Conservation (phyloP, 306 rosid genomes). For the Medicago arabica region DNA sequence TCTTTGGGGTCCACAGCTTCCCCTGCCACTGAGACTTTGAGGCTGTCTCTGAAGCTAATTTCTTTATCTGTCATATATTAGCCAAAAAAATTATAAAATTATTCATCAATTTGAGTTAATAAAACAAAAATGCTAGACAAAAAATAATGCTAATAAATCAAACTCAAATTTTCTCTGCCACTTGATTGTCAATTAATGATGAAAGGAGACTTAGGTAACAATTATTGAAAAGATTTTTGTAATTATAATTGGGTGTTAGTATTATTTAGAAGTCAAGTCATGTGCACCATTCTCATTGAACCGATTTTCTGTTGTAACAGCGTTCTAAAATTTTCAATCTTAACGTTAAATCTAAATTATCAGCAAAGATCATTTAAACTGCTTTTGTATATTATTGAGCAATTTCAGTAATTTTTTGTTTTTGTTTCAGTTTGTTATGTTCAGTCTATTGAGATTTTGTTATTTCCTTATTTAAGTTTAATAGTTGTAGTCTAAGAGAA, state of each 20-base stretch:
- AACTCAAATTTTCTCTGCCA: neutral
- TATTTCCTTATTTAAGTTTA: too few relatives aligned
- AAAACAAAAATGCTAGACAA: neutral
- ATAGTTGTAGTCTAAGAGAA: too few relatives aligned
- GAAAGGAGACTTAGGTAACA: conserved; percentile 21
- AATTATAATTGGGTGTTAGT: conserved; percentile 35
- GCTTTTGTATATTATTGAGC: too few relatives aligned
- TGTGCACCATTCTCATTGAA: neutral
- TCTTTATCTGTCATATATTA: conserved; percentile 55
- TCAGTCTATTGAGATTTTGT: too few relatives aligned
- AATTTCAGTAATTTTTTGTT: too few relatives aligned
- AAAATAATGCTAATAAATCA: neutral
- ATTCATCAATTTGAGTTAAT: neutral
- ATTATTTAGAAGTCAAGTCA: conserved; percentile 24
- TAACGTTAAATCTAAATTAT: neutral
- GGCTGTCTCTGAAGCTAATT: conserved; percentile 56
- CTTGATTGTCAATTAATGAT: conserved; percentile 35
- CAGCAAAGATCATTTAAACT: neutral
- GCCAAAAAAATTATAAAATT: conserved; percentile 3
- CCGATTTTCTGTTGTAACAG: neutral
- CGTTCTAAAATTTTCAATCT: neutral
- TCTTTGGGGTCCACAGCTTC: conserved; percentile 38
- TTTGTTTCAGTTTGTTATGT: too few relatives aligned
- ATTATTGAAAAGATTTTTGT: conserved; percentile 18
- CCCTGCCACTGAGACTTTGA: conserved; percentile 24